These are phyloP conservation scores for Solanum dulcamara DNA, from an alignment of 257 asterid genomes.

Conservation along the genomic window DNA sequence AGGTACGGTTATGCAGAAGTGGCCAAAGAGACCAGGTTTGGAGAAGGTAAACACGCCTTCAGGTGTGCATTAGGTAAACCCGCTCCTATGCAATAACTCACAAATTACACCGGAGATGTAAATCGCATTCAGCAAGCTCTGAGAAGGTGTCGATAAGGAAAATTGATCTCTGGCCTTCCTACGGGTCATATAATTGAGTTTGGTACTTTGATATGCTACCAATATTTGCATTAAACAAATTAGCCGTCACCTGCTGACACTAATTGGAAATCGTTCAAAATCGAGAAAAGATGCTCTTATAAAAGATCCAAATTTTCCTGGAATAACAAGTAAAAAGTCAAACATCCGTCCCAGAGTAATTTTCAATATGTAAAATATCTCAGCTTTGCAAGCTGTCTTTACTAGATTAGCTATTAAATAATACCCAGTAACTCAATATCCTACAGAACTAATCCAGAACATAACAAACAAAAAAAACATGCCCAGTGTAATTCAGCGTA, in stretches of 20 bases:
- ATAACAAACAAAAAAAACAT: too few species aligned
- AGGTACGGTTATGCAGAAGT: background rate
- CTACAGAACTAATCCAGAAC: background rate
- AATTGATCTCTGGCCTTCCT: too few species aligned
- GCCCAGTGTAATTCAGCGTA: too few species aligned
- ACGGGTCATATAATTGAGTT: background rate
- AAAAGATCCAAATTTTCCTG: conserved; percentile 1
- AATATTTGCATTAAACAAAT: background rate
- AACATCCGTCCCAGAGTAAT: background rate
- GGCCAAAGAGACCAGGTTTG: too few species aligned
- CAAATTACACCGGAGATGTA: too few species aligned
- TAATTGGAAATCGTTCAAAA: background rate
- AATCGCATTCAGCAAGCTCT: too few species aligned
- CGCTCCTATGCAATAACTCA: too few species aligned
- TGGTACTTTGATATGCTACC: background rate
- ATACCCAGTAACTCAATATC: background rate
- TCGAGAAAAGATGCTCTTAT: background rate
- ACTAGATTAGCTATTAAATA: background rate
- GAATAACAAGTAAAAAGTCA: background rate
- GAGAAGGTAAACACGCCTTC: too few species aligned
- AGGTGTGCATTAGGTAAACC: too few species aligned
- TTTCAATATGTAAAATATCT: background rate
- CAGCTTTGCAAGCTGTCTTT: conserved; percentile 1
- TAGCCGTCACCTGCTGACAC: background rate
- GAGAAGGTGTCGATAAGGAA: too few species aligned